phyloP scores from a whole-genome alignment of 129 eudicot species.

The Apium graveolens region DNA sequence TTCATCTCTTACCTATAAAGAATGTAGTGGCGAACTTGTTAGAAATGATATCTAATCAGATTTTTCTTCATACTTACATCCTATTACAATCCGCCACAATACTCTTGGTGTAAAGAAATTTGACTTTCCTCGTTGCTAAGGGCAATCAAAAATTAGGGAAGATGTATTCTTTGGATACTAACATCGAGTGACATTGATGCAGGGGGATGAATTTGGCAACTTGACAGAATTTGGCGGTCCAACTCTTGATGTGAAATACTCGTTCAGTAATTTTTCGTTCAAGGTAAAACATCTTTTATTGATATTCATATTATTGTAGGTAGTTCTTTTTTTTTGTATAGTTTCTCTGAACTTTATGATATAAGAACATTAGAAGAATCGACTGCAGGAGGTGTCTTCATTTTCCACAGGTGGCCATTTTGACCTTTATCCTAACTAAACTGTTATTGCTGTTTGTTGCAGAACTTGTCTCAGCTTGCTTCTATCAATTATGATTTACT shows the following conservation, averaged over 20 bases:
- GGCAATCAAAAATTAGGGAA: neutral
- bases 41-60: neutral
- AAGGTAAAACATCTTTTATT: conserved; percentile 42
- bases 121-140: neutral
- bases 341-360: neutral
- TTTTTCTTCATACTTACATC: neutral
- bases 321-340: neutral
- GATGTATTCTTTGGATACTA: neutral
- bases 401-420: neutral
- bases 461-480: conserved; percentile 93
- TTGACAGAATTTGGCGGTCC: conserved; percentile 59
- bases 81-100: neutral
- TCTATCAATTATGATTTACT: conserved; percentile 76
- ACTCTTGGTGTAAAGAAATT: neutral
- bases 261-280: conserved; percentile 95
- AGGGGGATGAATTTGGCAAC: conserved; percentile 78
- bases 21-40: neutral
- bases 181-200: conserved; percentile 15
- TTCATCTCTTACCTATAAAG: neutral
- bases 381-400: neutral
- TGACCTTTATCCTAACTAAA: neutral
- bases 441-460: conserved; percentile 9
- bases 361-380: neutral
- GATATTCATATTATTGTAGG: neutral
- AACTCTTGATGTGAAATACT: conserved; percentile 46